Base-by-base conservation (phyloP, 495 filamentous ascomycete species). In the Delitschia confertaspora region DNA sequence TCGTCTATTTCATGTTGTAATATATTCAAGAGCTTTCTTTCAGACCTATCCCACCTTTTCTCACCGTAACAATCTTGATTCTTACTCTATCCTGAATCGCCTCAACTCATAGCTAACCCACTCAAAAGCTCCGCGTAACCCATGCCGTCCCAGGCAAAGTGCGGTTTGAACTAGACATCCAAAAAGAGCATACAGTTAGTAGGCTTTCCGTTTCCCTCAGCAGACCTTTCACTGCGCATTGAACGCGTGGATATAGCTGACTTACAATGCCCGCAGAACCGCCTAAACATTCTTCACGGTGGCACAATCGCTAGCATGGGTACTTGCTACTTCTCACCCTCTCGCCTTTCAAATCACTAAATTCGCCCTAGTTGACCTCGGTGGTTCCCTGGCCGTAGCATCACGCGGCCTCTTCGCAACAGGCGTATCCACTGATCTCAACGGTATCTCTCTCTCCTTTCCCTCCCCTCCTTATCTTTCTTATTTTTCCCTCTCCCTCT, bases 261-360 rank as follows among this genome's bases (percentile, higher is more conserved):
- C 6, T 20, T 14, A 31, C 11, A 5, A 4, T 17, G 4, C 1
- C 11, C 22, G 2, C 45, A 93, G 86, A 98, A 95, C 57, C 80
- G 91, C 16, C 71, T 96, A 6, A 80, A 78, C 34, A 95, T 86
- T 37, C 71, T 96, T 47, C 91, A 98, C 67, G 91, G 91, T 32
- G 91, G 89, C 26, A 93, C 91, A 13, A 88, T 96, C 56, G 89
- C 91, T 13, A 87, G 82, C 63, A 86, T 96, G 82, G 78, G 80
- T 78, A 69, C 36, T n/a, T 34, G 59, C 3, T 30, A 3, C 7
- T 31, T 30, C 40, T 29, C 6, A 8, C 41, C 17, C 23, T 45
- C 9, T 24, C 37, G 20, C 1, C 21, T 6, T 16, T 6, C 21
- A 13, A 51, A 25, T n/a, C 38, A 26, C 8, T 31, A 17, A 38